Evolutionary conservation across 768 basidiomycete genomes (phyloP).

Genomic region (Trametes cubensis): DNA sequence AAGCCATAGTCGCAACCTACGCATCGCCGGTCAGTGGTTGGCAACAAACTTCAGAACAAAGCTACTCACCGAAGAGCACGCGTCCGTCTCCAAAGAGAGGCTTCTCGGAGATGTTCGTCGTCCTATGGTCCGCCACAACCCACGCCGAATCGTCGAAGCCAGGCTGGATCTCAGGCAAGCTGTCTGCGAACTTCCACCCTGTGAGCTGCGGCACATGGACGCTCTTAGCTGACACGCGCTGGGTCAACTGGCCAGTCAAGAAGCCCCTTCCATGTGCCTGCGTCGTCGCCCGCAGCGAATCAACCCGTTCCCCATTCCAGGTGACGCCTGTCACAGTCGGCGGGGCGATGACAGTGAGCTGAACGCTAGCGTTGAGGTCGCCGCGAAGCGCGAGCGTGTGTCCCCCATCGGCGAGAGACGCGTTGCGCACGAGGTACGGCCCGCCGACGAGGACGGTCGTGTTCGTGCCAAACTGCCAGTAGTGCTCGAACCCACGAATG

Average conservation of each 20-base stretch:
- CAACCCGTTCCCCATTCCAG: conserved; percentile 68
- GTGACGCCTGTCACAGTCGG: conserved; percentile 52
- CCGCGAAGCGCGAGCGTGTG: conserved; percentile 58
- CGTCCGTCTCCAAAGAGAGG: conserved; percentile 75
- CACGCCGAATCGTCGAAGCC: conserved; percentile 66
- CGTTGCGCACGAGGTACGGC: conserved; percentile 50
- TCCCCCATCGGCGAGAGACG: conserved; percentile 33
- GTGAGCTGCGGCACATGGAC: conserved; percentile 52
- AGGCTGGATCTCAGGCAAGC: conserved; percentile 66
- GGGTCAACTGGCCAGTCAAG: conserved; percentile 50
- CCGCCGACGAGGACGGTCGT: conserved; percentile 57
- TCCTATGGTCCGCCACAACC: conserved; percentile 67
- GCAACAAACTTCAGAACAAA: no score
- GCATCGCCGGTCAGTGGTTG: not conserved
- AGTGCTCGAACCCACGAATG: conserved; percentile 49
- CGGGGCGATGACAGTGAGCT: conserved; percentile 67
- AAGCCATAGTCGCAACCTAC: conserved; percentile 80
- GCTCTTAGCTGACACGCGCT: conserved; percentile 34
- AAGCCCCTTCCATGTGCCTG: conserved; percentile 59
- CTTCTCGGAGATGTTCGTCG: conserved; percentile 70
- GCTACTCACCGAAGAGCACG: conserved; percentile 60
- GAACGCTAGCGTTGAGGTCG: conserved; percentile 62
- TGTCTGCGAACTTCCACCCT: conserved; percentile 75
- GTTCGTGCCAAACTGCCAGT: conserved; percentile 77
- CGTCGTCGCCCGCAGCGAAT: conserved; percentile 38